phyloP scores from a whole-genome alignment of 2,329 filamentous ascomycete species.

The Sporothrix mexicana region DNA sequence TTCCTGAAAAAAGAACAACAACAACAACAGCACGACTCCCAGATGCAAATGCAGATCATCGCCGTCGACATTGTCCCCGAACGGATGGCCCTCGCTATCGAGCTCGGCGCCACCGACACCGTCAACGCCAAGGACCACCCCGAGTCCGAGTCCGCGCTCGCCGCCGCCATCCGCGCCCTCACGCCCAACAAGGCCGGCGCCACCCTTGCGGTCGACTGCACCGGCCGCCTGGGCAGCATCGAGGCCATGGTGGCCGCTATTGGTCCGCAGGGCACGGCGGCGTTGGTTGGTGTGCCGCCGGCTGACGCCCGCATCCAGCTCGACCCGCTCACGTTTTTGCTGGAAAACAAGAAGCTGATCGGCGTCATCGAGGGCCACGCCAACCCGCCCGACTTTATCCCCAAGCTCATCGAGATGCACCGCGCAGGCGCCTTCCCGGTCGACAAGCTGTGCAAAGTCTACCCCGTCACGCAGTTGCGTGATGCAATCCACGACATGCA shows the following conservation, averaged over 20 bases:
- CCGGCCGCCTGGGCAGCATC: neutral
- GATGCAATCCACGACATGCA: constrained; percentile 1
- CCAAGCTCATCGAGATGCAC: neutral
- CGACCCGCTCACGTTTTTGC: neutral
- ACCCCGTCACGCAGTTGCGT: neutral
- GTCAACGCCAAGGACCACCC: neutral
- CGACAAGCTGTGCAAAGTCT: constrained; percentile 3
- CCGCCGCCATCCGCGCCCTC: neutral
- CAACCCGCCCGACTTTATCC: neutral
- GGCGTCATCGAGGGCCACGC: neutral
- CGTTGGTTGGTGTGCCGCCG: neutral
- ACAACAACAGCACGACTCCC: neutral
- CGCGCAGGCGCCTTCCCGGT: neutral
- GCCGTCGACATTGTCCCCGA: constrained; percentile 5
- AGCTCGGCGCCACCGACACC: neutral
- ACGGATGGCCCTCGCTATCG: neutral
- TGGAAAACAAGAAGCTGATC: neutral
- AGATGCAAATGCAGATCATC: neutral
- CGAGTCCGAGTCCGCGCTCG: neutral
- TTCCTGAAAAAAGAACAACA: neutral
- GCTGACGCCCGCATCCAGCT: neutral
- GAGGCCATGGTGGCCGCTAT: neutral
- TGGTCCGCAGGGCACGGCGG: neutral
- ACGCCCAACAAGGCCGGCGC: neutral
- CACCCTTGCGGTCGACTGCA: neutral